Conservation (phyloP, 2,329 filamentous ascomycete genomes). For the Epichloe amarillans region DNA sequence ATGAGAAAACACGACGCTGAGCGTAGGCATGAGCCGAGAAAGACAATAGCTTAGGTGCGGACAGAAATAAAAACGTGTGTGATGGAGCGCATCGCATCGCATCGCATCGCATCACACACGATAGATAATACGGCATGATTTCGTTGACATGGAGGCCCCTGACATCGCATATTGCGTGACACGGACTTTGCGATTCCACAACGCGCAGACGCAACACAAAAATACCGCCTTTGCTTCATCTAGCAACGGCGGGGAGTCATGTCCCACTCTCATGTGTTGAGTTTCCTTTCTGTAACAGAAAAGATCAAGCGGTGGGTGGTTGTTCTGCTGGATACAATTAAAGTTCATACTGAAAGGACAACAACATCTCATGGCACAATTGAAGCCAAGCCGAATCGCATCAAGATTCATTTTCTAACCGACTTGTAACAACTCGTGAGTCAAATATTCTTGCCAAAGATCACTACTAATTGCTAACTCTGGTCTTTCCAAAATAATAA, state of each 20-base stretch:
- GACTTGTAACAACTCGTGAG: neutral
- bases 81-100: too few relatives aligned
- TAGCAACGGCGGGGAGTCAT: neutral
- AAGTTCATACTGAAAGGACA: neutral
- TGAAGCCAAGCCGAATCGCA: neutral
- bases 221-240: neutral
- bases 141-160: too few relatives aligned
- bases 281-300: neutral
- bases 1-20: conserved; percentile 17
- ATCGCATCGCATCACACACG: too few relatives aligned
- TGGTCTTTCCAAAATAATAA: conserved; percentile 4
- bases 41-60: too few relatives aligned
- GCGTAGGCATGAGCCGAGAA: conserved; percentile 2
- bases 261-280: neutral
- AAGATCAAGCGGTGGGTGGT: neutral
- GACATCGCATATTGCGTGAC: too few relatives aligned
- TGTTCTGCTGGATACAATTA: neutral
- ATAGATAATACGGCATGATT: too few relatives aligned
- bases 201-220: neutral
- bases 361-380: neutral
- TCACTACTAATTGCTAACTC: neutral
- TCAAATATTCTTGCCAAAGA: neutral
- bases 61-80: too few relatives aligned
- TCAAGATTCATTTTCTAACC: neutral
- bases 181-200: too few relatives aligned